A percentile compares a stretch with the other conserved stretches of the same genome.
Evolutionary conservation across 1,284 basidiomycete species (phyloP).

Genomic region (Moniliella sp.): DNA sequence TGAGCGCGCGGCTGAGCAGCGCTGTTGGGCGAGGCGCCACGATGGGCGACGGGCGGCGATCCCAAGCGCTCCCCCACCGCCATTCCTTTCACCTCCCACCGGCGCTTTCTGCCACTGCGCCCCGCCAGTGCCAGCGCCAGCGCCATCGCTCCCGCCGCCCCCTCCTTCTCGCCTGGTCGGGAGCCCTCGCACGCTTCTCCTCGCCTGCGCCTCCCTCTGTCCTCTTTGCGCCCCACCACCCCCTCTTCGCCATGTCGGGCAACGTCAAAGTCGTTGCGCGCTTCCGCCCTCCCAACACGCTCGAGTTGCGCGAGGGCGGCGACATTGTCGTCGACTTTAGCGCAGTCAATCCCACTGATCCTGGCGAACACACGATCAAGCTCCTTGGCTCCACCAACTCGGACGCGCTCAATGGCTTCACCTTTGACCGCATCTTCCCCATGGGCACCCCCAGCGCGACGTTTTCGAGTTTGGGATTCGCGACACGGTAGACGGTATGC

Average conservation of each 20-base stretch:
- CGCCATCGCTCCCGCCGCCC: too few relatives aligned
- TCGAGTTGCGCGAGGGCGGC: constrained; percentile 66
- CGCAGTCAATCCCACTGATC: constrained; percentile 30
- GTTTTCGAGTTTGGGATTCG: constrained; percentile 98
- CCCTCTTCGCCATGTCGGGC: constrained; percentile 16
- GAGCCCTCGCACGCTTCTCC: too few relatives aligned
- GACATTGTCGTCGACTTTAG: constrained; percentile 70
- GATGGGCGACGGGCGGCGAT: too few relatives aligned
- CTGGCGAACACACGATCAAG: constrained; percentile 53
- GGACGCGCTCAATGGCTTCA: constrained; percentile 56
- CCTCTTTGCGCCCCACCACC: too few relatives aligned
- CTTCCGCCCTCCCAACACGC: constrained; percentile 80
- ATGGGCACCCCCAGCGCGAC: constrained; percentile 73
- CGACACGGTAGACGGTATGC: constrained; percentile 41
- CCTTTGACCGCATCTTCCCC: constrained; percentile 87
- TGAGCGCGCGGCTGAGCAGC: too few relatives aligned
- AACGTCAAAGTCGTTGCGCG: constrained; percentile 29
- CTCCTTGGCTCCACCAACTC: constrained; percentile 21
- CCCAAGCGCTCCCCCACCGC: too few relatives aligned
- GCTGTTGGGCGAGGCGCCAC: too few relatives aligned
- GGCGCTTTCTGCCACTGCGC: too few relatives aligned
- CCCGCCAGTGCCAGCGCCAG: too few relatives aligned
- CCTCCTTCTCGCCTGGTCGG: too few relatives aligned
- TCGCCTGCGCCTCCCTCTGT: too few relatives aligned
- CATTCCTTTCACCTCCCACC: too few relatives aligned